Conservation (phyloP, 139 green algal species). For the Chlorella sp. region DNA sequence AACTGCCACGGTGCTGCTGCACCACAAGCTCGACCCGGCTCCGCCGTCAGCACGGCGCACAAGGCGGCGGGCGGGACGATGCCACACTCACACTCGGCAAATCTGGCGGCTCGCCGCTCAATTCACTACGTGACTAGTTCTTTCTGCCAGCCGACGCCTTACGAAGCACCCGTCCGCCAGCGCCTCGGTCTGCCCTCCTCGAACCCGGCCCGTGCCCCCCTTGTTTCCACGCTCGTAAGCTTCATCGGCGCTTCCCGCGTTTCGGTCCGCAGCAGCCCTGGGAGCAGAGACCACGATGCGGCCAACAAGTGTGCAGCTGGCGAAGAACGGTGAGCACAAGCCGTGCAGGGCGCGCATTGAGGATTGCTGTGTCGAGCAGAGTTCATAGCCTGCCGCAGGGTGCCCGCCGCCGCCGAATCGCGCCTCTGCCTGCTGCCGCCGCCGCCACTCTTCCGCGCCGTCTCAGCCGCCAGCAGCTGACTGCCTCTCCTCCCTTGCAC, state of each 20-base stretch:
- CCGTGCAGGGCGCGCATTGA: background rate
- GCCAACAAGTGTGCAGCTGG: background rate
- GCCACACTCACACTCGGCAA: too few relatives aligned
- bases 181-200: too few relatives aligned
- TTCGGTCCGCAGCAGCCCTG: background rate
- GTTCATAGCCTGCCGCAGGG: background rate
- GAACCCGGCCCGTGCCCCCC: background rate
- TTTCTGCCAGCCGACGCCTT: too few relatives aligned
- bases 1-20: too few relatives aligned
- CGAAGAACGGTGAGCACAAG: conserved; percentile 20
- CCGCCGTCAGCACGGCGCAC: too few relatives aligned
- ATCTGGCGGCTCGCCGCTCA: too few relatives aligned
- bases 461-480: background rate
- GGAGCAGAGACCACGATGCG: conserved; percentile 6
- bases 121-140: too few relatives aligned
- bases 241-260: background rate
- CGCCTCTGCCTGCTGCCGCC: background rate
- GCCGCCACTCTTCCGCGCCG: background rate
- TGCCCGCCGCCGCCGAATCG: background rate
- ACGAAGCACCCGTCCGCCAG: too few relatives aligned
- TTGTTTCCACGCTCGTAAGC: background rate
- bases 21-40: too few relatives aligned
- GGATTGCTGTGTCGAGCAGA: background rate
- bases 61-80: too few relatives aligned
- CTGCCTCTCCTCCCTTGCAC: too few relatives aligned